These are phyloP conservation scores for Silene vulgaris DNA, from an alignment of 179 eudicot species.

Conservation along the genomic window DNA sequence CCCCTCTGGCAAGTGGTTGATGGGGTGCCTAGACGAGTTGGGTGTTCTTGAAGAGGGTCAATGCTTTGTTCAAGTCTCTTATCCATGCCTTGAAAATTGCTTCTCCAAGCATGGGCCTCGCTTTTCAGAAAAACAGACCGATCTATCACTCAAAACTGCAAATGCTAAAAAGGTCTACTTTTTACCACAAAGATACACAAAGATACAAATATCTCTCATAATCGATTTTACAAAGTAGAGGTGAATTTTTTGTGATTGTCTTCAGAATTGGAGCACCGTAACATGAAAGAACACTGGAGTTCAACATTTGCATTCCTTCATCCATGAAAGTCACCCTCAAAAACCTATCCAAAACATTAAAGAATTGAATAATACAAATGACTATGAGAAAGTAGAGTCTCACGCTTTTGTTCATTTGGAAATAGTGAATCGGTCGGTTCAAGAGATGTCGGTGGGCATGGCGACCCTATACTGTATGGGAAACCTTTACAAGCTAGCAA, in stretches of 20 bases:
- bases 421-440: slow-evolving; percentile 46
- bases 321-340: slow-evolving; percentile 91
- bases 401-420: slow-evolving; percentile 80
- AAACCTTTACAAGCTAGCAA: slow-evolving; percentile 41
- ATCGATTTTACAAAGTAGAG: slow-evolving; percentile 20
- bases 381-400: slow-evolving; percentile 59
- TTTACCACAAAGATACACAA: slow-evolving; percentile 68
- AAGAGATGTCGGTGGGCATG: slow-evolving; percentile 44
- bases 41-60: slow-evolving; percentile 81
- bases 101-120: slow-evolving; percentile 65
- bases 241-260: slow-evolving; percentile 39
- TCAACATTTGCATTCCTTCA: slow-evolving; percentile 72
- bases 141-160: too few species aligned
- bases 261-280: slow-evolving; percentile 58
- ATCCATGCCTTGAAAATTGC: slow-evolving; percentile 58
- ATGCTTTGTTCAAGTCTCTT: slow-evolving; percentile 75
- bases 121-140: slow-evolving; percentile 34
- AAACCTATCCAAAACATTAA: slow-evolving; percentile 60
- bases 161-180: slow-evolving; percentile 60
- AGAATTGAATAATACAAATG: slow-evolving; percentile 27
- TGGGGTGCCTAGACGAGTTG: slow-evolving; percentile 83
- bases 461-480: slow-evolving; percentile 32
- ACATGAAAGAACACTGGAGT: slow-evolving; percentile 45
- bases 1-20: slow-evolving; percentile 71
- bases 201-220: slow-evolving; percentile 47